Evolutionary conservation across 2,329 filamentous ascomycete genomes (phyloP), one percentile per base, ranked within the genome.

Genomic region (Hypoxylon sp.): DNA sequence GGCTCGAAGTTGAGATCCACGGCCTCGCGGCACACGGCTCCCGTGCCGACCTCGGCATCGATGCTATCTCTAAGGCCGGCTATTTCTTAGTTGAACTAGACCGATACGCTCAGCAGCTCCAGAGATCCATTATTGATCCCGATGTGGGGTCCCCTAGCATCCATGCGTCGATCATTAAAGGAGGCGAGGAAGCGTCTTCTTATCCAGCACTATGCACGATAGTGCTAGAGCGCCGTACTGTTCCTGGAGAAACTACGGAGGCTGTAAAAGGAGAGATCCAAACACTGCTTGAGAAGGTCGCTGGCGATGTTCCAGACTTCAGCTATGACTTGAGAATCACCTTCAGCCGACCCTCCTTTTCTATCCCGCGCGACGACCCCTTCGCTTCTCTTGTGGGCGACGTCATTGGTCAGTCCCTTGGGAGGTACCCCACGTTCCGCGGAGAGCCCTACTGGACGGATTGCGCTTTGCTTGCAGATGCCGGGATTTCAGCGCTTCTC

Each of bases 111-210:
- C 66, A 77, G n/a, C 57, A 68, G 4, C 72, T 87, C 1, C 60
- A 53, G 10, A 60, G 69, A 4, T 63, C 71, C 0, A 74, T 78
- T 0, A 73, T 78, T 3, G 78, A 83, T 17, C 63, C 72, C 0
- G 69, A 72, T 0, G 67, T 82, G 2, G 84, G 81, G 0, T 78
- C 74, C 8, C 81, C 79, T 4, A 82, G 79, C 2, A 74, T 86
- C 3, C 86, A 87, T 51, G 84, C 83, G 3, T 83, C 83, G 0
- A 66, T 84, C 5, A 83, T 87, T 47, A 79, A 78, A 11, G 85
- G 86, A 0, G 85, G 85, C 0, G 84, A 87, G 59, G 86, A 87
- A 55, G 76, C 79, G 0, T 85, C 85, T 0, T 86, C 84, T 0
- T 88, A 88, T 55, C 84, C 85, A 0, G 82, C 79, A 0, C 75